Evolutionary conservation across 2,329 filamentous ascomycete genomes (phyloP), one percentile per base, ranked within the genome.

Genomic region (Fusarium dlaminii): DNA sequence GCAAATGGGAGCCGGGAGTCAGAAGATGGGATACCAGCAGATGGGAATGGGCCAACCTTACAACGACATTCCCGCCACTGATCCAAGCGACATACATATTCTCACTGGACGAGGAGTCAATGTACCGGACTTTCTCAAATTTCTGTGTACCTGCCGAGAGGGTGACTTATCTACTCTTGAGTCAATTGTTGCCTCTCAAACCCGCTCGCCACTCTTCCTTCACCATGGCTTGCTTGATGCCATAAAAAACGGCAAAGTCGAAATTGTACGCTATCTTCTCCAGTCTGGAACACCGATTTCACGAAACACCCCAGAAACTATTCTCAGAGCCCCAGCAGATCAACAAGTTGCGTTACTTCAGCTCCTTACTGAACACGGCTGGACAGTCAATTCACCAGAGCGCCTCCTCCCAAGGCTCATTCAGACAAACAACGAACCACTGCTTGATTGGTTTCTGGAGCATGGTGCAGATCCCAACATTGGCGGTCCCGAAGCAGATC

Each of bases 381-480:
- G 75, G 73, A 66, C 48, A 2, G 55, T 70, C 8, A 77, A 76
- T 13, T 66, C 51, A 0, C 66, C 66, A 3, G 68, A 63, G 4
- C 56, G 67, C 6, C 36, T 76, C 1, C 75, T 77, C 5, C 62
- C 66, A 0, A 42, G 27, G 3, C 24, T 76, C 9, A 54, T 77
- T 14, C 20, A 20, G 11, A 15, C 15, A 12, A 43, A 62, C 4
- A 57, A 76, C 5, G 56, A 45, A 27, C 5, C 15, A 7, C 54
- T 77, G 2, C 55, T 77, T 6, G 37, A 66, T 22, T 77, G 75
- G 75, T 77, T 77, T 24, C 65, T 77, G 3, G 48, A 58, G 9
- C 64, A 74, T 8, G 69, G 66, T 3, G 71, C 73, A 24, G 54
- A 77, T 34, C 73, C 75, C 5, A 76, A 77, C 29, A 30, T 77